Base-by-base conservation (phyloP, 805 yeast genomes). In the Candida dajiaensis region DNA sequence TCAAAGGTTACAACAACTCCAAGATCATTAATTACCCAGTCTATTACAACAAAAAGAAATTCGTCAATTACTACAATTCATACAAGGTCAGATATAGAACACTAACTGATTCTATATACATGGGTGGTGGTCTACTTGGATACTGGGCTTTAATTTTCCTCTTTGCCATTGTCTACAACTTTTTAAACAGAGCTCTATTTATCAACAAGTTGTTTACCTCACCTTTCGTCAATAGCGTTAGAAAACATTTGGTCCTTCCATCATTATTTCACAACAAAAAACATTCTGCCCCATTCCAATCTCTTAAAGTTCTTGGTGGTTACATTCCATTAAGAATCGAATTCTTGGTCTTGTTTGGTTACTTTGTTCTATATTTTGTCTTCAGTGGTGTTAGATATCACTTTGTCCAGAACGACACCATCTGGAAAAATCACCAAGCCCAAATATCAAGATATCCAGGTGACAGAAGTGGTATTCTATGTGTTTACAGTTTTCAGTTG, bases 131-230 rank as follows among this genome's bases (percentile, higher is more conserved):
- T 2, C 51, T 71, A 33, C 46, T 80, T 20, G 73, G 75, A 0
- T 77, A 72, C 51, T 77, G 82, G 81, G 73, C 66, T 4, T 43
- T 67, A 1, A 62, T 80, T 37, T 54, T 76, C 45, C 38, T 78
- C 1, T 25, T 72, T 21, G 69, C 76, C 4, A 69, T 70, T 2
- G 19, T 76, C 15, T 53, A 53, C 51, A 58, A 57, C 46, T 31
- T 56, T 31, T 18, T 50, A 23, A 51, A 50, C 49, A 48, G 46
- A 43, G 36, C 46, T 23, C 39, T 51, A 15, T 51, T 60, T 23
- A 18, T 57, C 26, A 42, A 54, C 21, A 49, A 49, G 23, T 31
- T 48, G 20, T 44, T 58, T 28, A 44, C 50, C 19, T 40, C 50
- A 15, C 19, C 49, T 43, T 22, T 56, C 42, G 11, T 42, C 28